Evolutionary conservation across 192 early-diverging fungal genomes (phyloP).

Genomic region (Martensiomyces pterosporus): DNA sequence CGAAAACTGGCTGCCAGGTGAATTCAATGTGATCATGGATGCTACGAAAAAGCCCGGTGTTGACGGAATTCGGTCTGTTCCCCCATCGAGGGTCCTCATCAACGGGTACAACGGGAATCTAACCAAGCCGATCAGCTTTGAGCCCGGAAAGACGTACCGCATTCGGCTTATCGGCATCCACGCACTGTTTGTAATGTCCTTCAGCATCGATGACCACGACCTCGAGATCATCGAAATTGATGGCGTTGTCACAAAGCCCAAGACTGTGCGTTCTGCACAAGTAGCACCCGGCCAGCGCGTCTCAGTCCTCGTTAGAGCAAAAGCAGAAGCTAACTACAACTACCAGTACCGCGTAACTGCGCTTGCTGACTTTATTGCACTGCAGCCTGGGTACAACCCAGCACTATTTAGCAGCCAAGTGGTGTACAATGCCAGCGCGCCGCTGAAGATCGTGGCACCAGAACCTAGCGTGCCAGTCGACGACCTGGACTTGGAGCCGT

Average conservation of each 20-base stretch:
- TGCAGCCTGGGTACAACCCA: too few species aligned
- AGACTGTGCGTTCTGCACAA: constrained; percentile 50
- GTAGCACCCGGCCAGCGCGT: constrained; percentile 71
- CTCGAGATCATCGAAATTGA: constrained; percentile 77
- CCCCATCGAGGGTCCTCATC: constrained; percentile 57
- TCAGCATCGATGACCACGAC: constrained; percentile 73
- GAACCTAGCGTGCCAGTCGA: constrained; percentile 26
- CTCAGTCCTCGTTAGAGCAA: constrained; percentile 74
- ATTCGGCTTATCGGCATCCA: constrained; percentile 78
- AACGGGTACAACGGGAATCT: constrained; percentile 50
- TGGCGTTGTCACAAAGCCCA: constrained; percentile 60
- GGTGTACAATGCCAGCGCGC: constrained; percentile 32
- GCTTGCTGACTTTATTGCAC: constrained; percentile 66
- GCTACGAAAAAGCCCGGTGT: constrained; percentile 56
- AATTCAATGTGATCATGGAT: constrained; percentile 50
- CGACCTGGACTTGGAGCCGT: constrained; percentile 52
- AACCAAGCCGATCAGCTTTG: constrained; percentile 42
- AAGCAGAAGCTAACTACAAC: constrained; percentile 58
- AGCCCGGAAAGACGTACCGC: too few species aligned
- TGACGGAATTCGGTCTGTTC: constrained; percentile 51
- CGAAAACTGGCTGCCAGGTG: constrained; percentile 65
- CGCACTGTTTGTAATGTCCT: constrained; percentile 61
- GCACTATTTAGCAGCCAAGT: constrained; percentile 54
- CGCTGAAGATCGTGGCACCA: constrained; percentile 4
- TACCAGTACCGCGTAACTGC: constrained; percentile 67